These are phyloP conservation scores for Thielaviopsis musarum DNA, from an alignment of 2,329 filamentous ascomycete species.

Conservation along the genomic window DNA sequence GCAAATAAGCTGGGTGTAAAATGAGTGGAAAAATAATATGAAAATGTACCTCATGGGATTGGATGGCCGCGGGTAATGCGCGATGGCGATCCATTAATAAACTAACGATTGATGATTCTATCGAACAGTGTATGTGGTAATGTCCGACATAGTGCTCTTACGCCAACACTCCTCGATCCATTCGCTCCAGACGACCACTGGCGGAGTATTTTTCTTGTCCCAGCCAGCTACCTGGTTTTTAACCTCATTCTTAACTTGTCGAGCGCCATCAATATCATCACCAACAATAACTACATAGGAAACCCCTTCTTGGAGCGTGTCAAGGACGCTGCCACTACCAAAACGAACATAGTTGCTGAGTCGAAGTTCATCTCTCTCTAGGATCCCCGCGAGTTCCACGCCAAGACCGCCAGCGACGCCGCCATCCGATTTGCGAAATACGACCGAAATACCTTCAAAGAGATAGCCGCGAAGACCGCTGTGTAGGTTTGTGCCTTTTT, in stretches of 20 bases:
- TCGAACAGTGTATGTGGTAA: conserved; percentile 40
- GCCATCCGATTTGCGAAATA: conserved; percentile 20
- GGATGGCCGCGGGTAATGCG: neutral
- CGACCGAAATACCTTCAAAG: conserved; percentile 30
- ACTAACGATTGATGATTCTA: conserved; percentile 5
- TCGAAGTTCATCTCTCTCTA: conserved; percentile 18
- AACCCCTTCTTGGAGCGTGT: conserved; percentile 33
- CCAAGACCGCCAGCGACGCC: conserved; percentile 2
- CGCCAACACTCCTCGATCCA: conserved; percentile 76
- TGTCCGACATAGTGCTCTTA: conserved; percentile 62
- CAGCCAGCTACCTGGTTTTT: conserved; percentile 27
- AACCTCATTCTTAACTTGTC: conserved; percentile 25
- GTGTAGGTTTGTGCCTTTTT: conserved; percentile 34
- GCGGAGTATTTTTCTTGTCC: conserved; percentile 18
- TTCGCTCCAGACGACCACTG: conserved; percentile 47
- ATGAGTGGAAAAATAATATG: neutral
- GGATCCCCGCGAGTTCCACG: conserved; percentile 18
- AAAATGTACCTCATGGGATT: neutral
- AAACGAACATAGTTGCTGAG: conserved; percentile 48
- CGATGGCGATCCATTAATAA: neutral
- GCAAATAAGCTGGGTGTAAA: conserved; percentile 39
- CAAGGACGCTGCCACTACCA: conserved; percentile 43
- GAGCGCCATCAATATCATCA: conserved; percentile 23
- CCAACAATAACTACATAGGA: conserved; percentile 55
- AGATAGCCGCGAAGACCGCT: conserved; percentile 32